These are phyloP conservation scores for Cladosporium sp. DNA, from an alignment of 2,329 filamentous ascomycete species.

Conservation along the genomic window DNA sequence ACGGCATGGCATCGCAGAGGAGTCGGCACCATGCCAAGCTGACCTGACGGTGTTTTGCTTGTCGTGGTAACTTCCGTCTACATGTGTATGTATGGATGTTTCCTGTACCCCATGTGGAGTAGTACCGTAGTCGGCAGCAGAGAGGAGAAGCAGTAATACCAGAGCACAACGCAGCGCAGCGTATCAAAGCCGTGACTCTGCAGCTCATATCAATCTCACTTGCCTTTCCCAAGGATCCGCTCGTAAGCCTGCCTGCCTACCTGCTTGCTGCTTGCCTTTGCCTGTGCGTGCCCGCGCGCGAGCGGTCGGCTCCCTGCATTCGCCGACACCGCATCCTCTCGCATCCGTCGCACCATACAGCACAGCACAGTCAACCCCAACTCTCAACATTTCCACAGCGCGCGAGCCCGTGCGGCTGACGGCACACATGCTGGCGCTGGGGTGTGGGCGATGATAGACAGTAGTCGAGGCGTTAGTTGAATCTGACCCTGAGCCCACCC, in stretches of 20 bases:
- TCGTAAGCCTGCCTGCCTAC: neutral
- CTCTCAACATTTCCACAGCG: neutral
- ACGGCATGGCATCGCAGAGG: neutral
- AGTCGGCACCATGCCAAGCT: neutral
- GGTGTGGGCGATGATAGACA: conserved; percentile 1
- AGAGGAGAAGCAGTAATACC: neutral
- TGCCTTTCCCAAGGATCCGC: neutral
- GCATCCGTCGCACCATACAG: neutral
- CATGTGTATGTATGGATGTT: neutral
- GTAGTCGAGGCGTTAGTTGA: neutral
- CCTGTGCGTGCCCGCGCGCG: neutral
- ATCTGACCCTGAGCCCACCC: neutral
- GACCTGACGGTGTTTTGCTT: neutral
- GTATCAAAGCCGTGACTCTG: neutral
- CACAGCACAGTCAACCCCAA: neutral
- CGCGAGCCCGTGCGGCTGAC: conserved; percentile 6
- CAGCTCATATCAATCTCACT: neutral
- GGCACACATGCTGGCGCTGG: neutral
- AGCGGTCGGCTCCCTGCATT: conserved; percentile 7
- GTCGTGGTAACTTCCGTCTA: neutral
- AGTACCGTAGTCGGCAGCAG: neutral
- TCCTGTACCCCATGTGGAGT: neutral
- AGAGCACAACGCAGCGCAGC: neutral
- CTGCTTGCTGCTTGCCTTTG: too few relatives aligned
- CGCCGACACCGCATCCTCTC: conserved; percentile 6